These are phyloP conservation scores for Aspergillus fumigatus DNA, from an alignment of 2,329 filamentous ascomycete species.

Conservation along the genomic window DNA sequence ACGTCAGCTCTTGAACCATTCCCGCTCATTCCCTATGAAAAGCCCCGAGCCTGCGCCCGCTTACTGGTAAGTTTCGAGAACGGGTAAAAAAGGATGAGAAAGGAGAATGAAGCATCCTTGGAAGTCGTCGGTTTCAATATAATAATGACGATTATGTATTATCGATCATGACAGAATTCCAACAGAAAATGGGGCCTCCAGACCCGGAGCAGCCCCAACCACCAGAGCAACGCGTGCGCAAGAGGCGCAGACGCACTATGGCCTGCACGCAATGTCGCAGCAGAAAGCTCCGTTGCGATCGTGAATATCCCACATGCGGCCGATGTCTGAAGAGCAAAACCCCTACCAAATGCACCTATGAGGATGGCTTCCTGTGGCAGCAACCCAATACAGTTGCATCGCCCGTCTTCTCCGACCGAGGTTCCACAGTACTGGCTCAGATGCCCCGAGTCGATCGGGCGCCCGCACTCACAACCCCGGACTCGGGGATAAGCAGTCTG, in stretches of 20 bases:
- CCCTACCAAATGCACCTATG: slow-evolving; percentile 36
- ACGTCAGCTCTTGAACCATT: slow-evolving; percentile 13
- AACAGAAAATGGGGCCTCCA: slow-evolving; percentile 4
- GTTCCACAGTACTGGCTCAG: slow-evolving; percentile 14
- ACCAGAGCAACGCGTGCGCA: slow-evolving; percentile 27
- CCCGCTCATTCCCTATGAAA: slow-evolving; percentile 4
- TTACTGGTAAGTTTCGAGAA: not conserved
- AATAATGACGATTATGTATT: not conserved
- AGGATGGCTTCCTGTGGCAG: slow-evolving; percentile 38
- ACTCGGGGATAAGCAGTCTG: slow-evolving; percentile 27
- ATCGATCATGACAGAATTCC: slow-evolving; percentile 13
- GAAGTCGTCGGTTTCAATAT: not conserved
- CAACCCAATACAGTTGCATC: slow-evolving; percentile 32
- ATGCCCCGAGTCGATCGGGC: slow-evolving; percentile 20
- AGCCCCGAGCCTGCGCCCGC: not conserved
- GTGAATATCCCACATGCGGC: slow-evolving; percentile 38
- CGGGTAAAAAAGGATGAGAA: not conserved
- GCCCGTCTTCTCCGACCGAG: slow-evolving; percentile 22
- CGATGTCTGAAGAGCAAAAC: slow-evolving; percentile 37
- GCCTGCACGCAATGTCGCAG: slow-evolving; percentile 40
- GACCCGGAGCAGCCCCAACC: slow-evolving; percentile 1
- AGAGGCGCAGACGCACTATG: slow-evolving; percentile 37
- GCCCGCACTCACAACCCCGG: slow-evolving; percentile 21
- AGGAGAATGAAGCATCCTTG: not conserved
- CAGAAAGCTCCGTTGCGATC: slow-evolving; percentile 41